Base-by-base conservation (phyloP, 768 basidiomycete genomes). In the Lanmaoa rubissima region DNA sequence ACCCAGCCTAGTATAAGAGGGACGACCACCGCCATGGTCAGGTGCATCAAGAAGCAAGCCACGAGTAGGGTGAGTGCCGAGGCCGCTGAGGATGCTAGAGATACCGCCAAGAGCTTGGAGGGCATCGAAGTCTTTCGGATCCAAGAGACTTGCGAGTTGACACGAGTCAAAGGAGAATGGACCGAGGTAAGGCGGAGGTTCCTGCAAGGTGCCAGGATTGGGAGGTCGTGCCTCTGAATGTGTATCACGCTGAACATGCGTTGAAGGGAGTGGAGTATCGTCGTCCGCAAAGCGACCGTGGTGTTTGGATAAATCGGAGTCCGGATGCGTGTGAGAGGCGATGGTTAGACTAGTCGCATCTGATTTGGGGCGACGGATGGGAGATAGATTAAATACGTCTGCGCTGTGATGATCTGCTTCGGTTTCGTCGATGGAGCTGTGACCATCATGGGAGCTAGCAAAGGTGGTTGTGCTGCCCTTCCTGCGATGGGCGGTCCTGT, bases 101-200 rank as follows among this genome's bases (percentile, higher is more conserved):
- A 80, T 75, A 41, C 97, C 97, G 19, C 94, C 94, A 36, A 96
- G 77, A 12, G 71, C 72, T 17, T 76, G 76, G 34, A 99, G 80
- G 14, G 78, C 69, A 3, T 86, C 80, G 12, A 94, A 60, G 59
- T 78, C 87, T 74, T 97, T 98, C 10, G 94, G 94, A 68, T 98
- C 95, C 38, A 98, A 84, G 51, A 97, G 81, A 57, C 84, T 82
- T 1, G 95, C 95, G 16, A 98, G 85, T 48, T 80, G 76, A 58
- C 79, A 82, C 0, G 95, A 92, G 54, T 84, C 85, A 65, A 86
- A 86, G 12, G 66, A 69, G 71, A 96, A 97, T 0, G 92, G 91
- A 1, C 81, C 71, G 1, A 87, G 82, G 68, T 94, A 81, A 39
- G 76, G 74, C 5, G 58, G 64, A 17, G 73, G 67, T 59, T 82